Evolutionary conservation across 2,329 filamentous ascomycete species (phyloP).

Genomic region (Chaetomiaceae sp.): DNA sequence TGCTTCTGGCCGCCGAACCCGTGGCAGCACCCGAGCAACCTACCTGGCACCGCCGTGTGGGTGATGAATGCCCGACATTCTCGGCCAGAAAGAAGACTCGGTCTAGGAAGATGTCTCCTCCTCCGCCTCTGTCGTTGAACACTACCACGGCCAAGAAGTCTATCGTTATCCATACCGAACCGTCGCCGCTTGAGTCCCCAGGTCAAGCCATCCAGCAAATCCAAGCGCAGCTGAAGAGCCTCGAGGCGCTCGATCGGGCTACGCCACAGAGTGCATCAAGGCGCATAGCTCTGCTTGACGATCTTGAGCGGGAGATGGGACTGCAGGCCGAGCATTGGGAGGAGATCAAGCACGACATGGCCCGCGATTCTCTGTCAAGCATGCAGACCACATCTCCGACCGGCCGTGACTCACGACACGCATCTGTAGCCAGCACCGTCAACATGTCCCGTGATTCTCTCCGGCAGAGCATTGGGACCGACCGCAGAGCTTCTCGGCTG

Average conservation of each 20-base stretch:
- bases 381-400: conserved; percentile 32
- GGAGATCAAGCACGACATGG: conserved; percentile 48
- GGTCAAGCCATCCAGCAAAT: conserved; percentile 45
- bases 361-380: conserved; percentile 48
- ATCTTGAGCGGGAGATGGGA: conserved; percentile 59
- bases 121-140: conserved; percentile 50
- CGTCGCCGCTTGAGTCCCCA: conserved; percentile 50
- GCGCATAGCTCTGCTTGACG: conserved; percentile 48
- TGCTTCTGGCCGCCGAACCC: conserved; percentile 28
- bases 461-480: conserved; percentile 32
- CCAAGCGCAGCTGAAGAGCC: conserved; percentile 46
- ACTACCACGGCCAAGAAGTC: conserved; percentile 36
- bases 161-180: conserved; percentile 44
- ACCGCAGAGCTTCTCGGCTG: conserved; percentile 37
- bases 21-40: conserved; percentile 14
- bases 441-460: conserved; percentile 23
- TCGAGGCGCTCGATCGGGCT: conserved; percentile 39
- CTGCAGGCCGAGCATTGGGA: conserved; percentile 57
- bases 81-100: conserved; percentile 45
- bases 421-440: conserved; percentile 25
- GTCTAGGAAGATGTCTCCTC: conserved; percentile 51
- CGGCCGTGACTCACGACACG: conserved; percentile 31
- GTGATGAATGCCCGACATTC: conserved; percentile 55
- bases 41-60: conserved; percentile 53
- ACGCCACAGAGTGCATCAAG: conserved; percentile 37